phyloP scores from a whole-genome alignment of 2,329 filamentous ascomycete species.

The Ceratocystis colombiana region DNA sequence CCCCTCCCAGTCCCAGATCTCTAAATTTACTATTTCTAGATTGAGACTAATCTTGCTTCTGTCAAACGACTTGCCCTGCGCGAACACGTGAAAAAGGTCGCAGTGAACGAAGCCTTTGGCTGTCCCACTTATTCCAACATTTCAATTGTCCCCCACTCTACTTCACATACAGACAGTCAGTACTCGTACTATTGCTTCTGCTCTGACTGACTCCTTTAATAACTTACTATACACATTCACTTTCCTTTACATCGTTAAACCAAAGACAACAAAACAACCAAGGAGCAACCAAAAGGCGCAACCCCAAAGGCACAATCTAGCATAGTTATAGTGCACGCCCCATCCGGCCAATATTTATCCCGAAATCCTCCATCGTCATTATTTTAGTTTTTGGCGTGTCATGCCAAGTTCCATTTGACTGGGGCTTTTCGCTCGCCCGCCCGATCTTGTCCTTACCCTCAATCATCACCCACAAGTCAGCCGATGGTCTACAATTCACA shows the following conservation, averaged over 20 bases:
- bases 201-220: not conserved
- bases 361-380: conserved; percentile 16
- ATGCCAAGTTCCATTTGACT: conserved; percentile 6
- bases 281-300: no score
- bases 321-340: conserved; percentile 11
- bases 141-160: not conserved
- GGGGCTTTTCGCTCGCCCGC: not conserved
- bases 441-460: not conserved
- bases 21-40: not conserved
- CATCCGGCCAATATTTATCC: conserved; percentile 14
- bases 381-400: conserved; percentile 8
- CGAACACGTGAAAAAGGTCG: conserved; percentile 9
- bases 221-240: no score
- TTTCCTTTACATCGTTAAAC: conserved; percentile 1
- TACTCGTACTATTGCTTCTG: not conserved
- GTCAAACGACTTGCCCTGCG: conserved; percentile 1
- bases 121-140: conserved; percentile 1
- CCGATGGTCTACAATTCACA: no score
- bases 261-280: not conserved
- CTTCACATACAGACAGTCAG: no score
- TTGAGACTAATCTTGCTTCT: not conserved
- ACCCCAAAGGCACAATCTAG: not conserved
- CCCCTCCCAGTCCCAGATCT: not conserved
- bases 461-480: no score
- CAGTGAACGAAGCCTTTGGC: conserved; percentile 5